phyloP scores from a whole-genome alignment of 176 grass and related monocot species.

The Oryza glumipatula region DNA sequence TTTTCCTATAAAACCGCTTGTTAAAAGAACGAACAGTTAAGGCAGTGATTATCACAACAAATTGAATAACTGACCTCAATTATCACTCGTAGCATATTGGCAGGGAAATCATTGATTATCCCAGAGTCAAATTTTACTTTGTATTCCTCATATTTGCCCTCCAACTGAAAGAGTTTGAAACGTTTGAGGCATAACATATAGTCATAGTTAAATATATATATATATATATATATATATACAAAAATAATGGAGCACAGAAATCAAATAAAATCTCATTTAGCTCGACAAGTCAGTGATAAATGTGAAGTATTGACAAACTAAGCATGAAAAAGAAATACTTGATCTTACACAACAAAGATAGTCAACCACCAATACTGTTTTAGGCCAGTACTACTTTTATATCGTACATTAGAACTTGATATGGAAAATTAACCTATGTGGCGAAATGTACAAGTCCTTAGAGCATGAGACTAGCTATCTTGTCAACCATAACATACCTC shows the following conservation, averaged over 20 bases:
- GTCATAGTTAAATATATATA: background rate
- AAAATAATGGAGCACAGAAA: slow-evolving; percentile 23
- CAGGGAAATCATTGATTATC: slow-evolving; percentile 73
- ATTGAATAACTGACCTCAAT: slow-evolving; percentile 63
- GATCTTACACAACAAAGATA: background rate
- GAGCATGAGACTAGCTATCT: slow-evolving; percentile 23
- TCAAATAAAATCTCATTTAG: slow-evolving; percentile 31
- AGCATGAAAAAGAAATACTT: slow-evolving; percentile 5
- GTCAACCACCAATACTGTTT: slow-evolving; percentile 17
- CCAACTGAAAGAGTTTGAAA: slow-evolving; percentile 66
- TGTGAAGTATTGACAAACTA: background rate
- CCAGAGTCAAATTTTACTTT: slow-evolving; percentile 52
- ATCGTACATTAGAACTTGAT: slow-evolving; percentile 12
- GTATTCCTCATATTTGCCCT: slow-evolving; percentile 73
- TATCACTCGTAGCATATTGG: slow-evolving; percentile 67
- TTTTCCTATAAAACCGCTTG: slow-evolving; percentile 54
- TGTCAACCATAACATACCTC: slow-evolving; percentile 60
- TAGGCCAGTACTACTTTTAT: slow-evolving; percentile 5
- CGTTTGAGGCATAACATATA: slow-evolving; percentile 22
- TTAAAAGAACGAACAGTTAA: slow-evolving; percentile 31
- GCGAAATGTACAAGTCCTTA: slow-evolving; percentile 14
- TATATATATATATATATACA: background rate
- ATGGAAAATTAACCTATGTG: slow-evolving; percentile 1
- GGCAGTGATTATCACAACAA: slow-evolving; percentile 14
- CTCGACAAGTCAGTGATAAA: background rate